These are phyloP conservation scores for Zygosaccharomyces kombuchaensis DNA, from an alignment of 805 yeast species.

Conservation along the genomic window DNA sequence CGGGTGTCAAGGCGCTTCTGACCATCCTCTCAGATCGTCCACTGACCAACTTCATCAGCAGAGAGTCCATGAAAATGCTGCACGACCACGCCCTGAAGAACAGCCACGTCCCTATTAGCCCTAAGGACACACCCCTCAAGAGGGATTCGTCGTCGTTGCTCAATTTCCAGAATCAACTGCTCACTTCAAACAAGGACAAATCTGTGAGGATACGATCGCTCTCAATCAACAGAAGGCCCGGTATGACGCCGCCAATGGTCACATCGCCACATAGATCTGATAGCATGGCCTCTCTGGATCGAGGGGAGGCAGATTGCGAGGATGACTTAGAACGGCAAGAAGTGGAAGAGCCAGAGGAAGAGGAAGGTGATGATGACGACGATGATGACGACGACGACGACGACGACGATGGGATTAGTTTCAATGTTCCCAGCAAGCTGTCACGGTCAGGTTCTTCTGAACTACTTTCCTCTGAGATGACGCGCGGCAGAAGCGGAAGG, in stretches of 20 bases:
- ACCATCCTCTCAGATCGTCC: constrained; percentile 35
- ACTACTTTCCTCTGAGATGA: constrained; percentile 8
- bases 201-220: constrained; percentile 31
- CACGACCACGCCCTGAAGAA: constrained; percentile 18
- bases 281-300: neutral
- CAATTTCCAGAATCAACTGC: constrained; percentile 27
- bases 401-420: constrained; percentile 37
- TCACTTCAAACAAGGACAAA: constrained; percentile 35
- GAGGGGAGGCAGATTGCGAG: constrained; percentile 19
- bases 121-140: constrained; percentile 21
- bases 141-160: constrained; percentile 32
- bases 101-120: constrained; percentile 11
- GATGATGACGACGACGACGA: constrained; percentile 34
- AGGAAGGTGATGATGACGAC: constrained; percentile 27
- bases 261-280: neutral
- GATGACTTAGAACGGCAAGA: constrained; percentile 4
- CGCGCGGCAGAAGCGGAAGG: constrained; percentile 19
- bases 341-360: constrained; percentile 15
- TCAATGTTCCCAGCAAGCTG: constrained; percentile 35
- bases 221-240: constrained; percentile 24
- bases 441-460: constrained; percentile 28
- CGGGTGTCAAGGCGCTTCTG: constrained; percentile 35
- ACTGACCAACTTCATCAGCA: constrained; percentile 27
- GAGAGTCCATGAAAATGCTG: constrained; percentile 30
- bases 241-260: constrained; percentile 3